phyloP scores from a whole-genome alignment of 495 filamentous ascomycete species.

The Penicillium atrosanguineum region DNA sequence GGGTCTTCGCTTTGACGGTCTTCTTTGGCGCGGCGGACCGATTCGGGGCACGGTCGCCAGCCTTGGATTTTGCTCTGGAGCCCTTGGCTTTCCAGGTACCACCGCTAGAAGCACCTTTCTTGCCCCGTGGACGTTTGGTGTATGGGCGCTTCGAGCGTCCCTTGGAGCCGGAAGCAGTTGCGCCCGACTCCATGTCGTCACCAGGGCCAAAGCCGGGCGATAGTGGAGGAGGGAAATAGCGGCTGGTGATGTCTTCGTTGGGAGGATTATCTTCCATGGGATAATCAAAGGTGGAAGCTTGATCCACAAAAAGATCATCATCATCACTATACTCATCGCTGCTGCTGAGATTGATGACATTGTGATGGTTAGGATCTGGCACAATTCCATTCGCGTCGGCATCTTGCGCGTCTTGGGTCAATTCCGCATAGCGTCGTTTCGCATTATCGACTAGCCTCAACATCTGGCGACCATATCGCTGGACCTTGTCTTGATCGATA shows the following conservation, averaged over 20 bases:
- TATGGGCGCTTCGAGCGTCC: slow-evolving; percentile 26
- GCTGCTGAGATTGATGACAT: slow-evolving; percentile 67
- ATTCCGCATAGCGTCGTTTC: slow-evolving; percentile 55
- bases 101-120: slow-evolving; percentile 23
- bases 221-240: slow-evolving; percentile 45
- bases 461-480: slow-evolving; percentile 65
- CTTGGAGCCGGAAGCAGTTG: slow-evolving; percentile 21
- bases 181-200: slow-evolving; percentile 22
- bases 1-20: slow-evolving; percentile 27
- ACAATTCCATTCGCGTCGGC: slow-evolving; percentile 46
- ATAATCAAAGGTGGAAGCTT: slow-evolving; percentile 37
- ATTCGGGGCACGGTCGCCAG: slow-evolving; percentile 21
- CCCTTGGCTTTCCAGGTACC: slow-evolving; percentile 27
- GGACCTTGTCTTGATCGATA: slow-evolving; percentile 68
- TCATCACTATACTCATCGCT: slow-evolving; percentile 58
- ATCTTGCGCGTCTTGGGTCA: slow-evolving; percentile 49
- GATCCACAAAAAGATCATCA: slow-evolving; percentile 40
- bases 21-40: slow-evolving; percentile 28
- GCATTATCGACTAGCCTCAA: slow-evolving; percentile 60
- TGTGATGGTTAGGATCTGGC: slow-evolving; percentile 57
- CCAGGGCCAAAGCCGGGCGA: slow-evolving; percentile 23
- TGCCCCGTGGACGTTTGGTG: slow-evolving; percentile 29
- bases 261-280: slow-evolving; percentile 7
- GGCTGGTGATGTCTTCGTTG: slow-evolving; percentile 30
- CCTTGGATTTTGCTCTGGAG: slow-evolving; percentile 23